Base-by-base conservation (phyloP, 1,284 basidiomycete species). In the Cryptococcus deneoformans region DNA sequence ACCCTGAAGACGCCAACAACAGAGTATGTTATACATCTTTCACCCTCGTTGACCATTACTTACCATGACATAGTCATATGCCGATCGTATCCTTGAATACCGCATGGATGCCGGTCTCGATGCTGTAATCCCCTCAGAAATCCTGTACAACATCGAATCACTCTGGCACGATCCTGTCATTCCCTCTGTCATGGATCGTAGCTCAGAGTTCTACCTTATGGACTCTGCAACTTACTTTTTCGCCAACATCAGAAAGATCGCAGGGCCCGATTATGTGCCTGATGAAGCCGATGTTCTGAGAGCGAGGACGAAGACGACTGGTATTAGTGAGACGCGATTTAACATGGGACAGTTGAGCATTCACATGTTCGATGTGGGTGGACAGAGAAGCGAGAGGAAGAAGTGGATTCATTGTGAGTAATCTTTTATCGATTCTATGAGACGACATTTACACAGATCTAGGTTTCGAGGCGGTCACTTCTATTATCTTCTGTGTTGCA, bases 171-270 rank as follows among this genome's bases (percentile, higher is more conserved):
- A 99, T 77, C 89, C 91, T 6, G 86, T 92, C 66, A 92, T 97
- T 38, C 84, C 87, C 0, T 83, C 83, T 56, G 83, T 98, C 35
- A 87, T 98, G 84, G 91, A 96, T 67, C 86, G 89, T 61, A 83
- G 83, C 43, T 89, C 84, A 73, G 88, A 96, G 62, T 97, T 97
- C 71, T 97, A 98, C 74, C 80, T 98, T 16, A 98, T 97, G 94
- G 95, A 98, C 77, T 92, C 87, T 50, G 94, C 94, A 0, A 82
- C 83, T 46, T 97, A 97, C 77, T 98, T 99, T 79, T 96, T 98
- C 76, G 83, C 84, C 40, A 86, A 93, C 60, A 87, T 93, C 6
- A 78, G 85, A 45, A 85, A 92, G 53, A 93, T 99, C 75, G 89
- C 89, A 3, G 79, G 83, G 8, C 81, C 85, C 0, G 86, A 86